These are phyloP conservation scores for Termitomyces sp. DNA, from an alignment of 768 basidiomycete genomes.

Conservation along the genomic window DNA sequence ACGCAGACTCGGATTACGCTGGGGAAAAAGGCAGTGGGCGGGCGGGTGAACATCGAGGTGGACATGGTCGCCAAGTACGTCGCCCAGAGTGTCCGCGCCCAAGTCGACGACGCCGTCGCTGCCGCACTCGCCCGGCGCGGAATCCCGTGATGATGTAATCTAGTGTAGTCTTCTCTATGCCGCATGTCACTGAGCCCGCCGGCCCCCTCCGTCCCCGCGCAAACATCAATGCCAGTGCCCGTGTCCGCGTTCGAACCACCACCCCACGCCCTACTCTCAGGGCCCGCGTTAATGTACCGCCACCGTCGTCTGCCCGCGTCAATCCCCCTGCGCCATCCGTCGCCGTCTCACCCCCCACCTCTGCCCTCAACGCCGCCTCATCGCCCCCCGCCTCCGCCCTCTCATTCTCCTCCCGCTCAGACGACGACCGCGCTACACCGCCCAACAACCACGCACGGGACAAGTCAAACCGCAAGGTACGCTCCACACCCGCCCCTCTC, in stretches of 20 bases:
- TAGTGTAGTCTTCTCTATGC: neutral
- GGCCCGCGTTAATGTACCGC: conserved; percentile 38
- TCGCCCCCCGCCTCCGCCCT: conserved; percentile 63
- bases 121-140: conserved; percentile 44
- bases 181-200: neutral
- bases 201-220: conserved; percentile 42
- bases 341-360: conserved; percentile 55
- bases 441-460: conserved; percentile 64
- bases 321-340: conserved; percentile 53
- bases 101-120: conserved; percentile 58
- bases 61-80: conserved; percentile 95
- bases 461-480: conserved; percentile 84
- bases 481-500: neutral
- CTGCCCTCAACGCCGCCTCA: conserved; percentile 60
- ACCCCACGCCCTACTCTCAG: conserved; percentile 21
- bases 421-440: conserved; percentile 21
- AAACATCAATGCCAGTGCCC: conserved; percentile 55
- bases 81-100: conserved; percentile 69
- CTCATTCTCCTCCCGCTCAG: conserved; percentile 23
- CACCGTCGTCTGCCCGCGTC: conserved; percentile 43
- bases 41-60: conserved; percentile 90
- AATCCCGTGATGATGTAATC: conserved; percentile 19
- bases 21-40: conserved; percentile 65
- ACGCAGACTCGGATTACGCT: conserved; percentile 88
- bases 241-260: neutral